Base-by-base conservation (phyloP, 768 basidiomycete genomes). In the Mycena metata region DNA sequence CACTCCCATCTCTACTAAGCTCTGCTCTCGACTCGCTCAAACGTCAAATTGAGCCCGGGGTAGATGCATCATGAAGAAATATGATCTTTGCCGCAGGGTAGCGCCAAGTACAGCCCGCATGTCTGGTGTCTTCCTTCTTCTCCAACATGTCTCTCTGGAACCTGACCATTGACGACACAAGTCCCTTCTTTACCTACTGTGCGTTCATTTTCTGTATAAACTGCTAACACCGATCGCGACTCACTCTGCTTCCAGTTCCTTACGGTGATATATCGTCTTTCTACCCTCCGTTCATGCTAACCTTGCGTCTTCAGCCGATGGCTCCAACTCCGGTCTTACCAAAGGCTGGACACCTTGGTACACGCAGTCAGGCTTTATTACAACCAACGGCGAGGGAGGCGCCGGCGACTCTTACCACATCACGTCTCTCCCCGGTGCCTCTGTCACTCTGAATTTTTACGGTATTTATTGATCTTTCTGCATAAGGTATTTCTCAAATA, bases 151-250 rank as follows among this genome's bases (percentile, higher is more conserved):
- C 57, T n/a, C 33, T 56, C 11, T 64, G 63, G 63, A 64, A 64
- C 41, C 47, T 64, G 4, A 60, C 57, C 21, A 43, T 59, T 5
- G 50, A 66, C 1, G 57, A 66, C 21, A 59, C 49, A 23, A 45
- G 49, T 12, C 57, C 64, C 8, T 60, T 66, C 81, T 81, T 16
- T 74, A 78, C 7, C 69, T 71, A 69, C 69, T 47, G 64, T 69
- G 17, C 33, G 69, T 57, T 24, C 15, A 4, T 33, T 41, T 46
- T 59, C 42, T 11, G 4, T 51, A 24, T 46, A 3, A 19, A n/a
- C 11, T 5, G 10, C 33, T 13, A 24, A 43, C 49, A 9, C 30
- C 30, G 30, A n/a, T n/a, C n/a, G n/a, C n/a, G n/a, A 23, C 41
- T 51, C 42, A 47, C 50, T 16, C 16, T 49, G 43, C 30, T 24